Evolutionary conservation across 2,329 filamentous ascomycete genomes (phyloP), one percentile per base, ranked within the genome.

Genomic region (Colletotrichum sp.): DNA sequence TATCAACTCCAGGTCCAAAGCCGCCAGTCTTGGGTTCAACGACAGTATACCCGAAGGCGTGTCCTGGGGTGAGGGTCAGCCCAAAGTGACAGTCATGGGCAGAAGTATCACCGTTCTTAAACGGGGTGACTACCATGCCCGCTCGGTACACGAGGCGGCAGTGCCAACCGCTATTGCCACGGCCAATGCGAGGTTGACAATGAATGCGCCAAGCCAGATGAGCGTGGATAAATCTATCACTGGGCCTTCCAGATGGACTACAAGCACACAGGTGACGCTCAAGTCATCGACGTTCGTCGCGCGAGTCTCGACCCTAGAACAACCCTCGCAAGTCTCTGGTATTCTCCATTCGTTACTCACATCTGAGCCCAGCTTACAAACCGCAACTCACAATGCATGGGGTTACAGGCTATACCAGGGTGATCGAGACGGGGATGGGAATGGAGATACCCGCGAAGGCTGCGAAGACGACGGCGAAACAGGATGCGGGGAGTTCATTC

Each of bases 1-100:
- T 81, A 92, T 92, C 32, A 97, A 96, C 81, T 95, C 94, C 76
- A 91, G 93, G 78, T 92, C 91, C 44, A 96, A 96, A 84, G 95
- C 95, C 12, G 89, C 93, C 32, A 94, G 90, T 77, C 85, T 98
- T 34, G 95, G 95, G 0, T 87, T 98, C 24, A 91, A 88, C 67
- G 91, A 91, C 0, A 88, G 89, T 9, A 89, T 89, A 49, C 93
- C 92, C 0, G 93, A 95, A 62, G 91, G 95, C 52, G 91, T 94
- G 80, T 93, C 92, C 0, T 94, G 93, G 89, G 94, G 93, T 0
- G 89, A 93, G 74, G 95, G 95, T 0, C 95, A 97, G 83, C 95
- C 95, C 1, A 89, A 90, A 32, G 88, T 96, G 5, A 92, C 85
- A 71, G 89, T 98, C 13, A 90, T 97, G 89, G 94, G 93, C 0